Percentiles rank a stretch among this genome's conserved stretches.
Conservation (phyloP, 768 basidiomycete species). For the Leccinum aurantiacum region DNA sequence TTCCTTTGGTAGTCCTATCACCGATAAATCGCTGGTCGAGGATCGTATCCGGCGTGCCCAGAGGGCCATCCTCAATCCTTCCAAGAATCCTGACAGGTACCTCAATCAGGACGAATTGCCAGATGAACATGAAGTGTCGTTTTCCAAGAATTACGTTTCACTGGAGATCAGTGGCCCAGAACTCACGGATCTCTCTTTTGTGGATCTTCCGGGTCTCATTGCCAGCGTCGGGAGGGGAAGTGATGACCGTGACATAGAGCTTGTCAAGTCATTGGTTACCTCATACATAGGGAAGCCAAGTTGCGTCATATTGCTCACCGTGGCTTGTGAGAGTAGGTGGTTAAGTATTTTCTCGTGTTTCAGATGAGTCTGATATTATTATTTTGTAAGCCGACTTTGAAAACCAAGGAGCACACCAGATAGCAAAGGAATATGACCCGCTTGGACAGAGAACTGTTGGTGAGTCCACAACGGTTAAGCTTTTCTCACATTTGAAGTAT, state of each 20-base stretch:
- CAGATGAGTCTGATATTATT: slow-evolving; percentile 34
- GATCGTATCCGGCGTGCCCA: slow-evolving; percentile 68
- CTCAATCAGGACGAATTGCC: slow-evolving; percentile 10
- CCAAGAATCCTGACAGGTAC: slow-evolving; percentile 15
- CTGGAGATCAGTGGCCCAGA: slow-evolving; percentile 58
- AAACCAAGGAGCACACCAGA: slow-evolving; percentile 71
- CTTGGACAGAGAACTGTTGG: slow-evolving; percentile 70
- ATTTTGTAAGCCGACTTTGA: slow-evolving; percentile 70
- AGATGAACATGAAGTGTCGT: slow-evolving; percentile 32
- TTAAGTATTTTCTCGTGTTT: slow-evolving; percentile 1
- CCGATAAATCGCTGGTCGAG: slow-evolving; percentile 54
- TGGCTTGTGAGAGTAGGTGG: slow-evolving; percentile 42
- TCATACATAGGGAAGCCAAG: slow-evolving; percentile 65
- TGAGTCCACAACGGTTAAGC: slow-evolving; percentile 44
- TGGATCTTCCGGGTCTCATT: slow-evolving; percentile 65
- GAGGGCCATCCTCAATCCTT: slow-evolving; percentile 63
- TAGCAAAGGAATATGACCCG: slow-evolving; percentile 61
- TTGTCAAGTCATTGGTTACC: slow-evolving; percentile 57
- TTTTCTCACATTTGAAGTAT: slow-evolving; percentile 43
- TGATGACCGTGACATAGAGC: slow-evolving; percentile 54
- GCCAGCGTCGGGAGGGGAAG: slow-evolving; percentile 52
- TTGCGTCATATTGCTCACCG: slow-evolving; percentile 67
- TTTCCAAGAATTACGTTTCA: slow-evolving; percentile 58
- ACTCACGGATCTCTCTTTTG: slow-evolving; percentile 64
- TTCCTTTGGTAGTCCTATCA: slow-evolving; percentile 49